Evolutionary conservation across 768 basidiomycete genomes (phyloP).

Genomic region (Lentinula guzmanii): DNA sequence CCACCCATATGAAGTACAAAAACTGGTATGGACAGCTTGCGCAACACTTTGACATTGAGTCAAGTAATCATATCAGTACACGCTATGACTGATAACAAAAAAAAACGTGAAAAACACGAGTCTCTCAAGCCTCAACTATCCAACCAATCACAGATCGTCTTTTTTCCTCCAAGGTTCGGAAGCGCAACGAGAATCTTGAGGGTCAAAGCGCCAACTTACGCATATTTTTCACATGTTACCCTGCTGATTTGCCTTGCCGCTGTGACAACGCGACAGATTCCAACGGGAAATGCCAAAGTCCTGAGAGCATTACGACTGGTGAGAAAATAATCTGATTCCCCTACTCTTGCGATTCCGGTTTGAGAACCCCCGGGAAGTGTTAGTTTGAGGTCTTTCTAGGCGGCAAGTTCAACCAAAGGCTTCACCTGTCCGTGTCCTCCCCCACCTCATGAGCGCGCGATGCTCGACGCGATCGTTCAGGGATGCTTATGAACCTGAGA

Average conservation of each 20-base stretch:
- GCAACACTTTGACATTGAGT: not conserved
- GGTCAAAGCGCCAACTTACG: not conserved
- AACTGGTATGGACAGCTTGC: not conserved
- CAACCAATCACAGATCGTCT: not conserved
- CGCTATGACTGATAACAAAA: not conserved
- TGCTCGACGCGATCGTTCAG: not conserved
- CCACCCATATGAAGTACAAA: too few species aligned
- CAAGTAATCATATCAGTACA: not conserved
- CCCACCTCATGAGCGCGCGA: not conserved
- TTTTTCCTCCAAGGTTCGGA: not conserved
- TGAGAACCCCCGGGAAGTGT: not conserved
- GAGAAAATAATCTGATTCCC: not conserved
- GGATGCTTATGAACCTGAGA: not conserved
- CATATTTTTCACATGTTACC: not conserved
- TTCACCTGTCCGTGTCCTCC: not conserved
- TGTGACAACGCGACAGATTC: not conserved
- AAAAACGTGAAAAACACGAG: not conserved
- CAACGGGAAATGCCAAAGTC: not conserved
- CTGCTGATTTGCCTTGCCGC: not conserved
- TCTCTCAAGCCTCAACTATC: not conserved
- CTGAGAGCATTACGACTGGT: not conserved
- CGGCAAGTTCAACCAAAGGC: too few species aligned
- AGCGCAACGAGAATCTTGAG: not conserved
- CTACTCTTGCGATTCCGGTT: not conserved
- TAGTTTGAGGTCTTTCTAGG: too few species aligned